Conservation (phyloP, 352 stramenopile species). For the Globisporangium perplexum region DNA sequence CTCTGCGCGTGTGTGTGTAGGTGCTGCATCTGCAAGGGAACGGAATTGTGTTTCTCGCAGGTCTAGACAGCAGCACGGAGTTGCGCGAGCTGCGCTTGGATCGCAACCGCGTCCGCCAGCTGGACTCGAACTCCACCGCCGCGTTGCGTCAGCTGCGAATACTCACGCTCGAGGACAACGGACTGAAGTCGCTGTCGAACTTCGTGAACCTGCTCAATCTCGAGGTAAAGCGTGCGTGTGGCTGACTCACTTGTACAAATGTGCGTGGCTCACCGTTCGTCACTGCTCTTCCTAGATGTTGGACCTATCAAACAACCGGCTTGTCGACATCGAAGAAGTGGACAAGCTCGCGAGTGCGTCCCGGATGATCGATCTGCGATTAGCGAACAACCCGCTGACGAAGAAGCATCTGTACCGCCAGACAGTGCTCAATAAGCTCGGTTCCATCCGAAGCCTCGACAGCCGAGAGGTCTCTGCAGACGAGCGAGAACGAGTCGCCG, state of each 20-base stretch:
- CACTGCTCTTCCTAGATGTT: slow-evolving; percentile 31
- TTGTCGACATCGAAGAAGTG: slow-evolving; percentile 75
- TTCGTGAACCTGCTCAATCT: slow-evolving; percentile 63
- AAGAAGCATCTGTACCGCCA: slow-evolving; percentile 84
- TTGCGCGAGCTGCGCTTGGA: slow-evolving; percentile 69
- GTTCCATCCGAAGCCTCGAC: slow-evolving; percentile 51
- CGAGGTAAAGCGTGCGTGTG: slow-evolving; percentile 30
- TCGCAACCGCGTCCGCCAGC: slow-evolving; percentile 80
- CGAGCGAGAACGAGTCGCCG: slow-evolving; percentile 64
- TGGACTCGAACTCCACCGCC: slow-evolving; percentile 51
- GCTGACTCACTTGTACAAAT: background rate
- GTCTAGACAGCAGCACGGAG: slow-evolving; percentile 51
- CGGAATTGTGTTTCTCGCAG: slow-evolving; percentile 59
- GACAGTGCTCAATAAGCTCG: slow-evolving; percentile 55
- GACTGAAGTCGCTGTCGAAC: slow-evolving; percentile 57
- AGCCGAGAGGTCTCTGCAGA: slow-evolving; percentile 65
- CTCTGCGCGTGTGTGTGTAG: slow-evolving; percentile 15
- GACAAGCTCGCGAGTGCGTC: slow-evolving; percentile 54
- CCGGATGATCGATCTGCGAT: slow-evolving; percentile 55
- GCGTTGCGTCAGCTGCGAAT: slow-evolving; percentile 45
- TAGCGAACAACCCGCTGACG: slow-evolving; percentile 67
- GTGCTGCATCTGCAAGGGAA: slow-evolving; percentile 79
- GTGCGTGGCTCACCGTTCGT: background rate
- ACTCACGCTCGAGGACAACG: slow-evolving; percentile 79
- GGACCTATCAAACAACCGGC: slow-evolving; percentile 71